These are phyloP conservation scores for Metschnikowia cerradonensis DNA, from an alignment of 805 yeast genomes.

Conservation along the genomic window DNA sequence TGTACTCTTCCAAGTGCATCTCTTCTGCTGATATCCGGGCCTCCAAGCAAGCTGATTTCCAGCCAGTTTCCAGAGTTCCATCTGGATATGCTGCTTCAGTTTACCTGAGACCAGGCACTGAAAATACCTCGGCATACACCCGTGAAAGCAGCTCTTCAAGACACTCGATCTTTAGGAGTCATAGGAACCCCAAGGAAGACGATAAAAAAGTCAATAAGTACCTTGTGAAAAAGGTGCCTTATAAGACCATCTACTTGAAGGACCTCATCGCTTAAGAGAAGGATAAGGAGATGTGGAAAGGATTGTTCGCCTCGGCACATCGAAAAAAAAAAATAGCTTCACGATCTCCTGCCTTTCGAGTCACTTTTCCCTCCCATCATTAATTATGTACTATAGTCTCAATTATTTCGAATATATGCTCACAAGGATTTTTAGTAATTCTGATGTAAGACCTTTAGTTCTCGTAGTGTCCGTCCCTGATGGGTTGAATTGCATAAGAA, in stretches of 20 bases:
- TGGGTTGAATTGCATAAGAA: not conserved
- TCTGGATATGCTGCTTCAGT: constrained; percentile 11
- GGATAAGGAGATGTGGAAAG: not conserved
- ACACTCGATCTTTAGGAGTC: not conserved
- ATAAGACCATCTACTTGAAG: constrained; percentile 18
- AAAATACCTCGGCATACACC: constrained; percentile 2
- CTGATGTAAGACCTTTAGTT: not conserved
- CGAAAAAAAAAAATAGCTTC: constrained; percentile 4
- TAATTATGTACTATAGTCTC: constrained; percentile 2
- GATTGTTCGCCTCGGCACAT: constrained; percentile 12
- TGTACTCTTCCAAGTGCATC: constrained; percentile 10
- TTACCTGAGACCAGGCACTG: constrained; percentile 7
- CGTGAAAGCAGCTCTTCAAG: not conserved
- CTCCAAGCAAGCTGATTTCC: not conserved
- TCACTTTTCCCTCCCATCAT: not conserved
- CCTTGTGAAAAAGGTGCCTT: constrained; percentile 22
- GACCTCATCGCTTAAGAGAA: constrained; percentile 10
- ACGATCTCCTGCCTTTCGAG: not conserved
- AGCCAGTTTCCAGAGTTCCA: not conserved
- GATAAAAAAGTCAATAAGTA: constrained; percentile 23
- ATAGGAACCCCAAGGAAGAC: constrained; percentile 3
- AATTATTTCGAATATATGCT: not conserved
- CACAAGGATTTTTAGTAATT: not conserved
- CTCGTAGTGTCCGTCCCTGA: not conserved
- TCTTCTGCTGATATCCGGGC: constrained; percentile 15